A percentile compares a stretch with the other conserved stretches of the same genome.
These are phyloP conservation scores for Ensete glaucum DNA, from an alignment of 176 grass and related monocot genomes.

Conservation along the genomic window DNA sequence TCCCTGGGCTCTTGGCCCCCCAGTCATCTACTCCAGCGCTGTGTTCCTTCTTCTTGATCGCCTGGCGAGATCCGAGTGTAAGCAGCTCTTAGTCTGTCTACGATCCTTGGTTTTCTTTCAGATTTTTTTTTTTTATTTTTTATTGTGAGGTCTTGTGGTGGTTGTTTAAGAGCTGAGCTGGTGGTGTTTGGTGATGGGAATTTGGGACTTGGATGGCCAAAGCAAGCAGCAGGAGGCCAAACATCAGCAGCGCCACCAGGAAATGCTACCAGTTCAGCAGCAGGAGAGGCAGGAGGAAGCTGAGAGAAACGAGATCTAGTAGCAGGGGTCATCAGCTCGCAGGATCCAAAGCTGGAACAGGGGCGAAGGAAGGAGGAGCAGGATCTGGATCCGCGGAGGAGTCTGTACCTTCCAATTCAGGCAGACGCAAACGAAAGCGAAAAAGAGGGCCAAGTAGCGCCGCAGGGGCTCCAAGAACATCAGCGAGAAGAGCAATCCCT, in stretches of 20 bases:
- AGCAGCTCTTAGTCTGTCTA: neutral
- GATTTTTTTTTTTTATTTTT: too few relatives aligned
- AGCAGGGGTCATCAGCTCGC: neutral
- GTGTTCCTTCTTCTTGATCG: too few relatives aligned
- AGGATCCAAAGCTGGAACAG: constrained; percentile 12
- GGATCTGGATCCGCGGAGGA: constrained; percentile 19
- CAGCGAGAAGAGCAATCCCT: neutral
- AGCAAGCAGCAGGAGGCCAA: constrained; percentile 1
- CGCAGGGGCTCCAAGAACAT: neutral
- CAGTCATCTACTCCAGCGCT: too few relatives aligned
- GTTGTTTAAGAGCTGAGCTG: neutral
- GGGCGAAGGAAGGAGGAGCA: neutral
- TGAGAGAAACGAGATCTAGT: neutral
- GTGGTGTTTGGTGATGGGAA: constrained; percentile 14
- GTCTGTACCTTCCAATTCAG: neutral
- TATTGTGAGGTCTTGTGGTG: too few relatives aligned
- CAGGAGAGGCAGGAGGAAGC: neutral
- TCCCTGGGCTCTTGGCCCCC: neutral
- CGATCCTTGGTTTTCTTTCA: neutral
- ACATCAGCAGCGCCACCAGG: too few relatives aligned
- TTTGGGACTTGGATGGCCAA: constrained; percentile 22
- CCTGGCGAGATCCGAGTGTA: neutral
- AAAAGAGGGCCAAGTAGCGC: neutral
- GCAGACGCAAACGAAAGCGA: constrained; percentile 11
- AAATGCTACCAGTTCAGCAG: neutral